These are phyloP conservation scores for Metschnikowia peoriensis DNA, from an alignment of 805 yeast species.

Conservation along the genomic window DNA sequence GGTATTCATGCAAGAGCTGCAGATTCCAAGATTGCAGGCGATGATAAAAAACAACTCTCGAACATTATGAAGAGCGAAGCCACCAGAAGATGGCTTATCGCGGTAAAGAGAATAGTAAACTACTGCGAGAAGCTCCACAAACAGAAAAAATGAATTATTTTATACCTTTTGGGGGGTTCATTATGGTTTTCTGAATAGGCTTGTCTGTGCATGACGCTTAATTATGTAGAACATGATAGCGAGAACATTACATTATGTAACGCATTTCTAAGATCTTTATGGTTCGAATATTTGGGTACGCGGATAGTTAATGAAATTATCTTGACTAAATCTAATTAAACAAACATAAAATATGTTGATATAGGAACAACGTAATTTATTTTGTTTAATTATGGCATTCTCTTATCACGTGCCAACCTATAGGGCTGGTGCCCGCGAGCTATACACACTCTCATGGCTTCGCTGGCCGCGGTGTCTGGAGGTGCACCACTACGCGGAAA, in stretches of 20 bases:
- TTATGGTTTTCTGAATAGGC: too few species aligned
- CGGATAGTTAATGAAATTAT: too few species aligned
- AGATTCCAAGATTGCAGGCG: conserved; percentile 54
- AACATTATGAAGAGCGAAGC: conserved; percentile 77
- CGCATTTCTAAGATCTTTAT: too few species aligned
- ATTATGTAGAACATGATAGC: too few species aligned
- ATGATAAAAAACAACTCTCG: conserved; percentile 43
- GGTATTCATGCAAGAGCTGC: conserved; percentile 78
- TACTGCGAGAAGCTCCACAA: conserved; percentile 12
- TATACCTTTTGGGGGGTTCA: neutral
- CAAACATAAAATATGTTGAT: too few species aligned
- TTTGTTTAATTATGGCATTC: neutral
- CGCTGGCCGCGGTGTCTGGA: conserved; percentile 4
- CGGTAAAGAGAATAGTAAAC: conserved; percentile 66
- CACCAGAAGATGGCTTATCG: conserved; percentile 75
- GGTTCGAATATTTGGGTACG: too few species aligned
- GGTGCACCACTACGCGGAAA: conserved; percentile 7
- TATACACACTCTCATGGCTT: neutral
- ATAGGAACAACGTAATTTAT: too few species aligned
- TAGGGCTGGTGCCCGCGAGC: conserved; percentile 18
- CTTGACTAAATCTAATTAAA: too few species aligned
- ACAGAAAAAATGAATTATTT: neutral
- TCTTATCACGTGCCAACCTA: neutral
- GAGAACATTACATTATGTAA: too few species aligned
- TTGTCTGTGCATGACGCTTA: too few species aligned